Percentiles rank a stretch among this genome's conserved stretches.
Evolutionary conservation across 2,329 filamentous ascomycete species (phyloP).

Genomic region (Taxawa tesnikishii): DNA sequence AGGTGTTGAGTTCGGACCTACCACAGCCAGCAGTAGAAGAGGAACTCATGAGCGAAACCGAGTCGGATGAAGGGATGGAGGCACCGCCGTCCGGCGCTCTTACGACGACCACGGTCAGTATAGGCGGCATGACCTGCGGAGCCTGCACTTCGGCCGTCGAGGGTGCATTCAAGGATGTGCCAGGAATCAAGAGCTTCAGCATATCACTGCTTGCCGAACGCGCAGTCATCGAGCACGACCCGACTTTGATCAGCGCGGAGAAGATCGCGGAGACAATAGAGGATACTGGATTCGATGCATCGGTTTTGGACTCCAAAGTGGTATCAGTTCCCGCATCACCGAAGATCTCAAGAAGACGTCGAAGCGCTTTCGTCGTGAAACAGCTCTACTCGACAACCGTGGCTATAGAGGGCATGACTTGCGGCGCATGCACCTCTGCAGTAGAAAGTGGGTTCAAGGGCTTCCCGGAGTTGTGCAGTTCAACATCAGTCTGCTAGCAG

Average conservation of each 20-base stretch:
- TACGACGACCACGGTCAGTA: constrained; percentile 81
- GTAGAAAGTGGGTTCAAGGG: constrained; percentile 72
- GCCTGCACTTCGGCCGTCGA: constrained; percentile 94
- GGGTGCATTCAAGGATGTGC: constrained; percentile 70
- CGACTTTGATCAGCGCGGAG: constrained; percentile 58
- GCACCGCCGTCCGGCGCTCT: constrained; percentile 33
- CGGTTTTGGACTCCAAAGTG: constrained; percentile 60
- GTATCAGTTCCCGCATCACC: constrained; percentile 20
- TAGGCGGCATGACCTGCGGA: constrained; percentile 81
- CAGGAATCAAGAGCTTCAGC: constrained; percentile 74
- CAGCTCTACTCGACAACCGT: constrained; percentile 61
- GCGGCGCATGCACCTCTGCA: constrained; percentile 87
- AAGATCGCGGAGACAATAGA: constrained; percentile 77
- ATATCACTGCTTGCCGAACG: constrained; percentile 92
- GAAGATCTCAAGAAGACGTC: constrained; percentile 20
- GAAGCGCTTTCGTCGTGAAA: constrained; percentile 25
- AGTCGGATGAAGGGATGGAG: constrained; percentile 7
- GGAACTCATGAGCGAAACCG: not conserved
- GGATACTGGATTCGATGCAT: constrained; percentile 82
- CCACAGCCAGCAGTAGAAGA: constrained; percentile 10
- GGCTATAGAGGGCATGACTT: constrained; percentile 93
- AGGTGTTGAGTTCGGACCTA: constrained; percentile 27
- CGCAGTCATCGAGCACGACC: constrained; percentile 87
- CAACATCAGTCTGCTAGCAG: constrained; percentile 88
- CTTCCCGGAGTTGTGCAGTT: constrained; percentile 73